Evolutionary conservation across 192 early-diverging fungal genomes (phyloP).

Genomic region (Pilaira anomala): DNA sequence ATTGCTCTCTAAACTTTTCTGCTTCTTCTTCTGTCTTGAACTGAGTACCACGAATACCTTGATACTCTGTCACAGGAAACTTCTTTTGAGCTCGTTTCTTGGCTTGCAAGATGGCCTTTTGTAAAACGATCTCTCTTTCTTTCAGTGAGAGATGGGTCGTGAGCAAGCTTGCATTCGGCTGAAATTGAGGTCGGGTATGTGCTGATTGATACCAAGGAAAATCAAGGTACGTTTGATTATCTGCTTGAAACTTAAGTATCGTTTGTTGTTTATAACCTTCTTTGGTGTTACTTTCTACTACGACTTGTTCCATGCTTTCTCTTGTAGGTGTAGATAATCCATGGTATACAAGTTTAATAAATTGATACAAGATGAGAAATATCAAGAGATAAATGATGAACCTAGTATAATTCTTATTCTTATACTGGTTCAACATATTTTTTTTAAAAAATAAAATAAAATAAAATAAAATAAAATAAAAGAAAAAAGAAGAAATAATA

Average conservation of each 20-base stretch:
- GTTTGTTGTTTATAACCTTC: not conserved
- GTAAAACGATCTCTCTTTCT: not conserved
- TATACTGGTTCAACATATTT: not conserved
- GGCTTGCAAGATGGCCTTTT: conserved; percentile 11
- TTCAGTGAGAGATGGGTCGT: not conserved
- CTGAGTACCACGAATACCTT: conserved; percentile 4
- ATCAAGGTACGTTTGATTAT: conserved; percentile 7
- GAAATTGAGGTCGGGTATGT: conserved; percentile 12
- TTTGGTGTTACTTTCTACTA: too few species aligned
- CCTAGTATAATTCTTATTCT: not conserved
- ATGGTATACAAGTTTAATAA: not conserved
- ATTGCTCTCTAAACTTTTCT: not conserved
- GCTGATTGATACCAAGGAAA: conserved; percentile 16
- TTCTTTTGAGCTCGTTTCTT: not conserved
- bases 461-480: conserved; percentile 2
- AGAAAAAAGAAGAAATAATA: not conserved
- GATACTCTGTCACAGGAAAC: not conserved
- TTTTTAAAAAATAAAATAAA: not conserved
- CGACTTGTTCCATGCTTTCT: not conserved
- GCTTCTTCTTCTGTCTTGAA: conserved; percentile 1
- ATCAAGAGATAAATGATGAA: conserved; percentile 22
- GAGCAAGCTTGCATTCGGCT: not conserved
- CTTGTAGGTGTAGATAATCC: not conserved
- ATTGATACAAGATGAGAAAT: not conserved
- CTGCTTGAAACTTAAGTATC: not conserved